Evolutionary conservation across 2,329 filamentous ascomycete genomes (phyloP).

Genomic region (Juglanconis juglandina): DNA sequence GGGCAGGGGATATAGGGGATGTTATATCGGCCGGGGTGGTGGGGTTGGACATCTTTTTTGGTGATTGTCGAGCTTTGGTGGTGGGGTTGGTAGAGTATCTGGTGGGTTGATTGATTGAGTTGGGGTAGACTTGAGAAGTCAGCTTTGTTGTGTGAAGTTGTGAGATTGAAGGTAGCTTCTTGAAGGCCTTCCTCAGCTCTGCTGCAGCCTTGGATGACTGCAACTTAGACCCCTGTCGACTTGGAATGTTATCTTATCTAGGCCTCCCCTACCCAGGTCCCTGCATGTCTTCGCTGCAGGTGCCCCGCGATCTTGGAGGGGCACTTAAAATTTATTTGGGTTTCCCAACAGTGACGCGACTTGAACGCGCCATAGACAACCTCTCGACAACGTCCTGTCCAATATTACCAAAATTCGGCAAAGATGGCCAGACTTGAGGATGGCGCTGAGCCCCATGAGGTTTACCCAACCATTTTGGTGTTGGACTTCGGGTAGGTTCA

Average conservation of each 20-base stretch:
- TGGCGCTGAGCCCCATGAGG: conserved; percentile 24
- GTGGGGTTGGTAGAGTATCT: not conserved
- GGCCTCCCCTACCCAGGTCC: not conserved
- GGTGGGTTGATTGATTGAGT: not conserved
- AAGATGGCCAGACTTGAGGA: conserved; percentile 17
- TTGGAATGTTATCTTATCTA: conserved; percentile 3
- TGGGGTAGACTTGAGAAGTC: not conserved
- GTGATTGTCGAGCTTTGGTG: not conserved
- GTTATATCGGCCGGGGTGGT: conserved; percentile 30
- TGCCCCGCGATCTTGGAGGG: conserved; percentile 6
- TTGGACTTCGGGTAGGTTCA: conserved; percentile 67
- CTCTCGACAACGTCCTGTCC: not conserved
- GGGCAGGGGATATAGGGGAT: conserved; percentile 57
- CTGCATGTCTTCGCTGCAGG: not conserved
- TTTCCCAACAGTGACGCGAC: not conserved
- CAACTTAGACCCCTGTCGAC: conserved; percentile 18
- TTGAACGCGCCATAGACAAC: not conserved
- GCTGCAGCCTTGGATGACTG: not conserved
- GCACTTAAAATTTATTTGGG: conserved; percentile 11
- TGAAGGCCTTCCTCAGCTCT: not conserved
- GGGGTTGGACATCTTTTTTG: not conserved
- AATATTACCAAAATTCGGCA: not conserved
- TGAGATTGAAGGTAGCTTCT: not conserved
- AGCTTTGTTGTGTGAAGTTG: not conserved
- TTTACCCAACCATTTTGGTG: conserved; percentile 61